Evolutionary conservation across 2,329 filamentous ascomycete species (phyloP), one percentile per base, ranked within the genome.

Genomic region (Podosphaera leucotricha): DNA sequence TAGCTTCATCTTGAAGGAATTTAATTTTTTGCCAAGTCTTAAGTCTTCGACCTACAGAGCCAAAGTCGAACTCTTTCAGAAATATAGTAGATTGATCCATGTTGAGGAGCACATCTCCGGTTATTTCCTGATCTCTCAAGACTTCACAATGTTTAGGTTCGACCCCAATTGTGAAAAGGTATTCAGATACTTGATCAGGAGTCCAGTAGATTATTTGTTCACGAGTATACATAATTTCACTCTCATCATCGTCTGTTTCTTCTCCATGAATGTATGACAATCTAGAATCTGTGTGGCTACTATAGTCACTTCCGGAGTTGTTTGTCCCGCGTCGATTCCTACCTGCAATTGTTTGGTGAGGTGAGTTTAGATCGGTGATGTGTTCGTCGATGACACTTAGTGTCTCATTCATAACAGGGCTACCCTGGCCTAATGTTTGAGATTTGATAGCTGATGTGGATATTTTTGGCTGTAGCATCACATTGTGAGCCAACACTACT

Each of bases 21-120:
- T 92, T 92, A 60, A 95, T 86, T 61, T 90, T 93, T 61, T 94
- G 84, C 87, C 87, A 95, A 2, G 86, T 93, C 60, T 92, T 92
- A 48, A 95, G 63, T 48, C 87, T 72, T 46, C 83, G 72, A 7
- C 87, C 87, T 52, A 95, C 86, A 2, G 86, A 83, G 16, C 87
- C 87, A 51, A 95, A 68, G 52, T 94, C 83, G 54, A 94, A 92
- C 40, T 90, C 86, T 57, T 93, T 93, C 65, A 95, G 78, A 59
- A 94, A 92, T 15, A 95, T 68, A 35, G 90, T 92, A 46, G 83
- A 82, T 62, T 94, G 87, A 54, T 94, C 85, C 83, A 95, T 92
- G 44, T 82, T 83, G 43, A 98, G 64, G 35, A 98, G 64, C 3
- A 95, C 87, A 54, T 95, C 86, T 41, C 90, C 90, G 2, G 81